A percentile compares a stretch with the other conserved stretches of the same genome.
Conservation (phyloP, 2,329 filamentous ascomycete genomes). For the Scedosporium aurantiacum region DNA sequence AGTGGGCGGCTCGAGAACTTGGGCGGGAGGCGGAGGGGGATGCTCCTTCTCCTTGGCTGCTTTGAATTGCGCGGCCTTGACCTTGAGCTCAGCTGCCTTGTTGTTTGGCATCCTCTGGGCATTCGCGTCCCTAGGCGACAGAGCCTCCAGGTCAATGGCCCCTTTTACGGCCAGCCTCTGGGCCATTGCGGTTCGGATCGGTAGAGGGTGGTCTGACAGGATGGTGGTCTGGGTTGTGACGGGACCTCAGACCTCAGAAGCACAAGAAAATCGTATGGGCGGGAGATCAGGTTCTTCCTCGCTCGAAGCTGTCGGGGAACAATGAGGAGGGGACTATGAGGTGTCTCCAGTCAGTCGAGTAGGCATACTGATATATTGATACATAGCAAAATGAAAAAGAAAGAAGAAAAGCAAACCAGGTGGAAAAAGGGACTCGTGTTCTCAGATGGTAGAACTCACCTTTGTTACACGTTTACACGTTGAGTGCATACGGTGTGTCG, state of each 20-base stretch:
- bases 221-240: not conserved
- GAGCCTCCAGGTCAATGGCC: constrained; percentile 46
- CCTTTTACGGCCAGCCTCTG: constrained; percentile 39
- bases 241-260: not conserved
- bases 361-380: not conserved
- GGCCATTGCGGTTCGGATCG: constrained; percentile 24
- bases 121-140: constrained; percentile 55
- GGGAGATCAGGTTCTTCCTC: not conserved
- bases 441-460: not conserved
- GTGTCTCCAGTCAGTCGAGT: not conserved
- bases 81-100: constrained; percentile 33
- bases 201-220: not conserved
- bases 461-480: not conserved
- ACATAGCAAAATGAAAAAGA: not conserved
- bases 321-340: not conserved
- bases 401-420: no score
- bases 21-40: constrained; percentile 50
- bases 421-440: not conserved
- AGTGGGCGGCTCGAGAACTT: constrained; percentile 53
- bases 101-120: constrained; percentile 37
- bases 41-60: constrained; percentile 55
- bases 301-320: not conserved
- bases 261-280: not conserved
- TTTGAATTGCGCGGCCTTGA: constrained; percentile 41
- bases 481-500: not conserved